These are phyloP conservation scores for Cyberlindnera suaveolens DNA, from an alignment of 805 yeast species.

Conservation along the genomic window DNA sequence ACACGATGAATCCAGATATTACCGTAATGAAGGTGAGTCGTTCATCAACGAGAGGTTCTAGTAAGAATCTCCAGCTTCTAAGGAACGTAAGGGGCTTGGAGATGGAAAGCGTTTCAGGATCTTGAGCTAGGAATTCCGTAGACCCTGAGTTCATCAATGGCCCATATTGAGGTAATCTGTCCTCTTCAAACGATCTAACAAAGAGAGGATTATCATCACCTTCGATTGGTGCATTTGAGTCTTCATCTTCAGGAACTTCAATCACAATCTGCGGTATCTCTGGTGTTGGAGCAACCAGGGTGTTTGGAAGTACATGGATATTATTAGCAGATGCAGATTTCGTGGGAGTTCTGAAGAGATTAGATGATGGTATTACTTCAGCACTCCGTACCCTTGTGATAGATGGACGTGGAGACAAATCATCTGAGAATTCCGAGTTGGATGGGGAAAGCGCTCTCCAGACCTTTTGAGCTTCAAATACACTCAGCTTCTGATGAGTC, in stretches of 20 bases:
- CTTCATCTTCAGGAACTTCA: too few relatives aligned
- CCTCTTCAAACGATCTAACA: neutral
- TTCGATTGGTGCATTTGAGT: too few relatives aligned
- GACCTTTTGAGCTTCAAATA: constrained; percentile 33
- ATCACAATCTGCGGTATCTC: too few relatives aligned
- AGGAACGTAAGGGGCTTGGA: neutral
- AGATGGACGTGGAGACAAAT: too few relatives aligned
- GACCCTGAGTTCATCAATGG: constrained; percentile 3
- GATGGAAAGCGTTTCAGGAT: neutral
- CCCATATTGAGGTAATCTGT: neutral
- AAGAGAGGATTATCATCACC: neutral
- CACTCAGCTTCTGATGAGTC: constrained; percentile 27
- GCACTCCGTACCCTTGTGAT: too few relatives aligned
- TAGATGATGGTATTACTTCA: too few relatives aligned
- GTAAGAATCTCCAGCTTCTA: neutral
- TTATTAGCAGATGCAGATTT: too few relatives aligned
- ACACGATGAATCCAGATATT: constrained; percentile 3
- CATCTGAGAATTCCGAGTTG: neutral
- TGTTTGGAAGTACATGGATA: too few relatives aligned
- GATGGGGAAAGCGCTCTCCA: constrained; percentile 11
- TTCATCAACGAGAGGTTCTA: constrained; percentile 4
- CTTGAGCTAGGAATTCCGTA: neutral
- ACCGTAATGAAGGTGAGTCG: constrained; percentile 1
- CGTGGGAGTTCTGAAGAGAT: too few relatives aligned
- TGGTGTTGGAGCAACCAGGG: too few relatives aligned